Evolutionary conservation across 176 grass and related monocot genomes (phyloP), one percentile per base, ranked within the genome.

Genomic region (Zizania latifolia): DNA sequence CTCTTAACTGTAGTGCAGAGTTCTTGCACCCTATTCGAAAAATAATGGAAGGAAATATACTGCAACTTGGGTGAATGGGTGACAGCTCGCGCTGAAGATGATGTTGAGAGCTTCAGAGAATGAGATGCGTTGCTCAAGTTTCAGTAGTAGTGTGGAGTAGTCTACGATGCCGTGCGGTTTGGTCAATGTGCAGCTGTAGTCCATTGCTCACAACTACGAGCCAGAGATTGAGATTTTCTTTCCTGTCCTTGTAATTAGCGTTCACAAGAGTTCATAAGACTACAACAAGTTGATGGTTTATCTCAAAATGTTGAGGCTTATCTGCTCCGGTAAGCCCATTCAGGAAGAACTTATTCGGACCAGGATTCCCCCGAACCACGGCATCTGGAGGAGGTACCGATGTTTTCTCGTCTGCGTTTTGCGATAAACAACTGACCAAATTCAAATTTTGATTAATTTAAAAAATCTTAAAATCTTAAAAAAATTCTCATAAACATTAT

Each of bases 111-210:
- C 31, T n/a, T 45, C 15, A 4, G 14, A 53, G 32, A 29, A 22
- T 66, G 71, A 57, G 60, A 46, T 58, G 65, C 77, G 22, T 11
- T 43, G 55, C 29, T 66, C 37, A 34, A 53, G 59, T 39, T 72
- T 87, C 68, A 48, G 50, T 32, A 17, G 27, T 29, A 31, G 29
- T 10, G n/a, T n/a, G n/a, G n/a, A 31, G 15, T 58, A 38, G 35
- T 1, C 36, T 58, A 24, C 68, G 32, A 26, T 60, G 40, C 33
- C 58, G 68, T 48, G 79, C 78, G 33, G 5, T 55, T 36, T 10
- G 68, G 80, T 85, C 60, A 76, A 75, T 55, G 32, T 63, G 68
- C 68, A 79, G 75, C 75, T 70, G 68, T 61, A 56, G 33, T 28
- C 61, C 74, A 62, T 1, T 33, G 61, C 53, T 74, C 74, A 23